A percentile compares a stretch with the other conserved stretches of the same genome.
phyloP scores from a whole-genome alignment of 768 basidiomycete species.

The Lepiota venenata region DNA sequence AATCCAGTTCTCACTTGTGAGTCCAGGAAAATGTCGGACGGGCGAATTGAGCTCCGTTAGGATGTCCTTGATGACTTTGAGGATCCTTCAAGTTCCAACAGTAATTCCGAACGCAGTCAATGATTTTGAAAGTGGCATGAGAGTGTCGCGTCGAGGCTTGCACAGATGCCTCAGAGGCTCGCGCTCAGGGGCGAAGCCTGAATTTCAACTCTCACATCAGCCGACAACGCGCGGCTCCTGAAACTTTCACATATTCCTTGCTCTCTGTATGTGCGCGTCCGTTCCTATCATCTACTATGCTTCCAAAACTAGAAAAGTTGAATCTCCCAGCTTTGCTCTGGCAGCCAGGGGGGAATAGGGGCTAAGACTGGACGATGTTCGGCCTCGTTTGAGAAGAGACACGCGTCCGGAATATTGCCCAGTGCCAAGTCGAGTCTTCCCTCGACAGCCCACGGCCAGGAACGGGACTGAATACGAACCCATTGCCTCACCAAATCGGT shows the following conservation, averaged over 20 bases:
- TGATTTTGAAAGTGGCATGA: background rate
- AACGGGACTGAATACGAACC: slow-evolving; percentile 1
- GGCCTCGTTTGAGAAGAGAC: background rate
- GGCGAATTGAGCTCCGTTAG: slow-evolving; percentile 11
- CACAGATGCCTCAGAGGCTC: no score
- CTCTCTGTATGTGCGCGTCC: background rate
- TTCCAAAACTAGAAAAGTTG: no score
- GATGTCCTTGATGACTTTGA: slow-evolving; percentile 2
- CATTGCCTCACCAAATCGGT: no score
- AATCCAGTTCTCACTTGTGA: background rate
- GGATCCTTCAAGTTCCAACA: background rate
- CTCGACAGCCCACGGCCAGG: no score
- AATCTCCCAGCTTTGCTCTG: no score
- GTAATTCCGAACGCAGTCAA: background rate
- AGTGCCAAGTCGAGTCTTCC: background rate
- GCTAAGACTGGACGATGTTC: no score
- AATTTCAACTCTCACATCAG: no score
- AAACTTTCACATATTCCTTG: background rate
- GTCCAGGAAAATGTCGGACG: slow-evolving; percentile 13
- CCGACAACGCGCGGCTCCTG: no score
- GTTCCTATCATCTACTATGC: no score
- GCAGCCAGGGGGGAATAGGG: no score
- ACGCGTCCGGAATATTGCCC: background rate
- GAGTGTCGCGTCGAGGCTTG: background rate
- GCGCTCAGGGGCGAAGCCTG: no score